These are phyloP conservation scores for Arabidopsis suecica DNA, from an alignment of 345 rosid genomes.

Conservation along the genomic window DNA sequence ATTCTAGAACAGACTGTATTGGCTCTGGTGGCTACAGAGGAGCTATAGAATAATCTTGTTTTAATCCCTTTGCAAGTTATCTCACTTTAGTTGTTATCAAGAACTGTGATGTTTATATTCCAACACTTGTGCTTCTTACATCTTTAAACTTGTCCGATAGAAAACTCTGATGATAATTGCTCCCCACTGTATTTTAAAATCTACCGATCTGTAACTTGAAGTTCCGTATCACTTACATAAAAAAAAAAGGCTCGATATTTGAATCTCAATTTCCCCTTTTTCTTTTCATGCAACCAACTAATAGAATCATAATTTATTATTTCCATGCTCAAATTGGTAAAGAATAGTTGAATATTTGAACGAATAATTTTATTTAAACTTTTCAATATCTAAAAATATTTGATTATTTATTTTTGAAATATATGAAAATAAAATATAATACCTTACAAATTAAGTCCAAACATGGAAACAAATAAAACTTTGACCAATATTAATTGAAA, in stretches of 20 bases:
- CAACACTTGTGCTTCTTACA: background rate
- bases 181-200: background rate
- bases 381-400: too few species aligned
- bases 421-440: too few species aligned
- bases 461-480: too few species aligned
- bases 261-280: too few species aligned
- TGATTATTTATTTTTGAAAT: too few species aligned
- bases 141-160: background rate
- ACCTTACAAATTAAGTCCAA: background rate
- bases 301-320: too few species aligned
- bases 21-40: conserved; percentile 93
- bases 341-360: background rate
- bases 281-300: too few species aligned
- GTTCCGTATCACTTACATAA: background rate
- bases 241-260: too few species aligned
- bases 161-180: background rate
- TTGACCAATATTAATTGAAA: background rate
- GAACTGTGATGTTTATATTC: background rate
- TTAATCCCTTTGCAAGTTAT: conserved; percentile 5
- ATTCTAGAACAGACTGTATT: conserved; percentile 77
- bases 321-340: background rate
- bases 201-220: background rate
- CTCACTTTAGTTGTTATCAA: background rate
- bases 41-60: conserved; percentile 49
- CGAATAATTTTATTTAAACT: too few species aligned